Percentiles rank a stretch among this genome's conserved stretches.
These are phyloP conservation scores for Mycena galopus DNA, from an alignment of 768 basidiomycete genomes.

Conservation along the genomic window DNA sequence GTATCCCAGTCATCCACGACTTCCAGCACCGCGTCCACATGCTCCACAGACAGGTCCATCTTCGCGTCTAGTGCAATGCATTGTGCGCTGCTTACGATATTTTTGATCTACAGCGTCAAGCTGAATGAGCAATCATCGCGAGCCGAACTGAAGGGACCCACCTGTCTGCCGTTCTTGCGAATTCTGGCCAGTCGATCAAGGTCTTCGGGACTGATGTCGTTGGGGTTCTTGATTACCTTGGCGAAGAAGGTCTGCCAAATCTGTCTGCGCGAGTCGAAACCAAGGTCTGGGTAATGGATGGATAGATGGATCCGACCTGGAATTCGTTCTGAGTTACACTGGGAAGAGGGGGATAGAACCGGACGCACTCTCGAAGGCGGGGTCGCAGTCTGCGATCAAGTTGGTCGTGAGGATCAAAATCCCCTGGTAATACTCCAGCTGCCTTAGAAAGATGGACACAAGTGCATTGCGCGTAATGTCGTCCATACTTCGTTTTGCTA, in stretches of 20 bases:
- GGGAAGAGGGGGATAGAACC: not conserved
- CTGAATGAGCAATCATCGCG: too few relatives aligned
- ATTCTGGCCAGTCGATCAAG: conserved; percentile 38
- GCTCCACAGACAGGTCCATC: conserved; percentile 32
- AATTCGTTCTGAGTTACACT: not conserved
- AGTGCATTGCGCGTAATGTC: conserved; percentile 49
- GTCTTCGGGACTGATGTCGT: conserved; percentile 33
- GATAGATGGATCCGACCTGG: conserved; percentile 52
- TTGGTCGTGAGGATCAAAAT: conserved; percentile 54
- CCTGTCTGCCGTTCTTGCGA: conserved; percentile 46
- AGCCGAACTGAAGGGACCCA: not conserved
- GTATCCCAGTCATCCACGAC: conserved; percentile 37
- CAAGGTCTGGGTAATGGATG: conserved; percentile 48
- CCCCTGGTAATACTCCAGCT: conserved; percentile 54
- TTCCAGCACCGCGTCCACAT: conserved; percentile 38
- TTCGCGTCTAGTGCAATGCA: conserved; percentile 38
- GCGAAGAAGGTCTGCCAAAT: conserved; percentile 48
- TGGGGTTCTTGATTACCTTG: conserved; percentile 21
- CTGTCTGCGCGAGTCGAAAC: conserved; percentile 37
- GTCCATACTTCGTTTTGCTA: conserved; percentile 38
- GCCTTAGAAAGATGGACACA: conserved; percentile 52
- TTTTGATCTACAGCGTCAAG: conserved; percentile 47
- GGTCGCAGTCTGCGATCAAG: conserved; percentile 44
- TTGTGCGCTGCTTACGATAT: conserved; percentile 44
- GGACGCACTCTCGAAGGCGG: conserved; percentile 49